Evolutionary conservation across 768 basidiomycete genomes (phyloP).

Genomic region (Psilocybe cyanescens): DNA sequence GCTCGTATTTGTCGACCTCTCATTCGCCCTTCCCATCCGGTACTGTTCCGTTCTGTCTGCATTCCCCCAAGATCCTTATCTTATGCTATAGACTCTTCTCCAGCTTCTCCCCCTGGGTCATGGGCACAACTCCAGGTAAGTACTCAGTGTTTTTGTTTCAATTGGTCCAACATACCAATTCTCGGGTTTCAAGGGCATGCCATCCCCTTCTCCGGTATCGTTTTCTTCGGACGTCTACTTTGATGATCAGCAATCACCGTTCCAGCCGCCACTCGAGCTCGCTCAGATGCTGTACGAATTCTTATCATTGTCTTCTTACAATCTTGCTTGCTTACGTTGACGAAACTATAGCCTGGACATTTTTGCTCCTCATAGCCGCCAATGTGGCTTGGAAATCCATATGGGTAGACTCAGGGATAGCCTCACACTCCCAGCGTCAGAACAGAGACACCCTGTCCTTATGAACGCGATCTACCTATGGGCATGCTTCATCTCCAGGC

Average conservation of each 20-base stretch:
- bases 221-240: slow-evolving; percentile 51
- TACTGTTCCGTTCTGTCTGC: not conserved
- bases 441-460: slow-evolving; percentile 76
- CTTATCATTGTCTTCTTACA: slow-evolving; percentile 1
- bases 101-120: slow-evolving; percentile 54
- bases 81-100: slow-evolving; percentile 36
- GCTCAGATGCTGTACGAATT: slow-evolving; percentile 65
- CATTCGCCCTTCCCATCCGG: slow-evolving; percentile 57
- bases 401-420: slow-evolving; percentile 68
- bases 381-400: slow-evolving; percentile 73
- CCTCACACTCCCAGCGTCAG: slow-evolving; percentile 50
- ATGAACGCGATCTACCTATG: slow-evolving; percentile 84
- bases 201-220: slow-evolving; percentile 57
- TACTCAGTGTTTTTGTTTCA: not conserved
- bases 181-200: slow-evolving; percentile 33
- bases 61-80: not conserved
- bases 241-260: slow-evolving; percentile 52
- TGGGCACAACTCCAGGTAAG: slow-evolving; percentile 49
- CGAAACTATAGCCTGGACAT: slow-evolving; percentile 61
- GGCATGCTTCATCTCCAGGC: slow-evolving; percentile 80
- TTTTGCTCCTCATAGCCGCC: slow-evolving; percentile 74
- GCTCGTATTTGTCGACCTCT: slow-evolving; percentile 53
- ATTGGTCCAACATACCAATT: slow-evolving; percentile 1
- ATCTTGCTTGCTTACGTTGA: slow-evolving; percentile 17
- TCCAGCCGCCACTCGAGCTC: slow-evolving; percentile 59